Conservation (phyloP, 768 basidiomycete genomes). For the Boletus rubescentipes region DNA sequence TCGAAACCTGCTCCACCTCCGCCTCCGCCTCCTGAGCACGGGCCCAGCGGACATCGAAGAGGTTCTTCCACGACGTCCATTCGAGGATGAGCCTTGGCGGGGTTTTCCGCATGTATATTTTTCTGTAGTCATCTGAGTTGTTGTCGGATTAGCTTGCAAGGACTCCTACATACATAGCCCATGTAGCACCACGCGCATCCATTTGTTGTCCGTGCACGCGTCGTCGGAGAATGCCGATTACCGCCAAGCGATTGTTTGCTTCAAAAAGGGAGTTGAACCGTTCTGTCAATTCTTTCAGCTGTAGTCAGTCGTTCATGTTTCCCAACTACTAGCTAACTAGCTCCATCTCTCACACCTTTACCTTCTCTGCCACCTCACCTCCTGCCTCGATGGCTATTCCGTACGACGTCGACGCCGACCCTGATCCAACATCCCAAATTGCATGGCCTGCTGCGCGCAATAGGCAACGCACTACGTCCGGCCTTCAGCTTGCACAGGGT, state of each 20-base stretch:
- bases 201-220: background rate
- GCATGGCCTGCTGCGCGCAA: constrained; percentile 61
- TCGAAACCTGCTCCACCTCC: constrained; percentile 51
- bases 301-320: constrained; percentile 12
- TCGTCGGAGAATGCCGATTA: constrained; percentile 28
- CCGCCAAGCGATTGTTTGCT: background rate
- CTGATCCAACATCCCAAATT: constrained; percentile 79
- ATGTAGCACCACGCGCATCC: constrained; percentile 15
- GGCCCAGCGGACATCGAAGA: constrained; percentile 38
- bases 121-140: constrained; percentile 14
- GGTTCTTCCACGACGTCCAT: constrained; percentile 43
- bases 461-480: constrained; percentile 30
- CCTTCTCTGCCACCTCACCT: background rate
- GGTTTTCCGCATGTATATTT: constrained; percentile 4
- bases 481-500: constrained; percentile 23
- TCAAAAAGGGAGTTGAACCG: constrained; percentile 14
- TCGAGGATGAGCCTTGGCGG: constrained; percentile 24
- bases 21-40: constrained; percentile 28
- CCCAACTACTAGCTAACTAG: background rate
- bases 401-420: constrained; percentile 50
- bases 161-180: constrained; percentile 15
- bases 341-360: background rate
- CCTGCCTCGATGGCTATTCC: constrained; percentile 57
- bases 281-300: background rate
- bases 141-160: constrained; percentile 28